phyloP scores from a whole-genome alignment of 306 rosid genomes.

The Vicia faba region DNA sequence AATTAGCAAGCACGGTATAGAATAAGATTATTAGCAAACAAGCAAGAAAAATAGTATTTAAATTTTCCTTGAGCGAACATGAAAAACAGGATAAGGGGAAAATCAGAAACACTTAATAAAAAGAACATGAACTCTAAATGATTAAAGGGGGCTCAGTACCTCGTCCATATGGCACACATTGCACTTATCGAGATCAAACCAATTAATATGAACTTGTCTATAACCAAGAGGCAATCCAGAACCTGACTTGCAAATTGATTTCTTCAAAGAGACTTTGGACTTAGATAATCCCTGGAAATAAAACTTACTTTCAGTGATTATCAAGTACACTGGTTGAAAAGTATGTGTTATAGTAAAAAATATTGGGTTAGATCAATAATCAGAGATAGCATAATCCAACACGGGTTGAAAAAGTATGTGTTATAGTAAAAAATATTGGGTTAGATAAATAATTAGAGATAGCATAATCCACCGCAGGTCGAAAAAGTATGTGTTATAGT shows the following conservation, averaged over 20 bases:
- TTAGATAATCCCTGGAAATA: conserved; percentile 69
- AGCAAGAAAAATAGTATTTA: conserved; percentile 15
- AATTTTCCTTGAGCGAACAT: conserved; percentile 24
- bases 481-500: too few species aligned
- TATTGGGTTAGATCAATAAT: conserved; percentile 8
- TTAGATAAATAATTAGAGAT: background rate
- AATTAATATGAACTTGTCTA: conserved; percentile 95
- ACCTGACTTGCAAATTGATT: conserved; percentile 56
- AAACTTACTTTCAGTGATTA: conserved; percentile 32
- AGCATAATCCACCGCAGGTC: background rate
- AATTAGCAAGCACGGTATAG: conserved; percentile 39
- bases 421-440: too few species aligned
- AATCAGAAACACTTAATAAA: conserved; percentile 20
- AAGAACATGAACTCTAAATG: conserved; percentile 24
- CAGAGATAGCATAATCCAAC: too few species aligned
- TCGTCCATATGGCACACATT: conserved; percentile 99
- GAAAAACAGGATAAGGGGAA: background rate
- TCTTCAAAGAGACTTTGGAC: conserved; percentile 61
- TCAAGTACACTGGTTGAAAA: conserved; percentile 2
- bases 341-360: conserved; percentile 16
- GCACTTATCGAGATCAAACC: conserved; percentile 99
- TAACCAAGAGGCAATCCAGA: conserved; percentile 80
- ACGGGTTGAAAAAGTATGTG: too few species aligned
- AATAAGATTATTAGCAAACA: conserved; percentile 12
- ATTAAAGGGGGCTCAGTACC: conserved; percentile 49